Base-by-base conservation (phyloP, 495 filamentous ascomycete genomes). In the Tirmania nivea region DNA sequence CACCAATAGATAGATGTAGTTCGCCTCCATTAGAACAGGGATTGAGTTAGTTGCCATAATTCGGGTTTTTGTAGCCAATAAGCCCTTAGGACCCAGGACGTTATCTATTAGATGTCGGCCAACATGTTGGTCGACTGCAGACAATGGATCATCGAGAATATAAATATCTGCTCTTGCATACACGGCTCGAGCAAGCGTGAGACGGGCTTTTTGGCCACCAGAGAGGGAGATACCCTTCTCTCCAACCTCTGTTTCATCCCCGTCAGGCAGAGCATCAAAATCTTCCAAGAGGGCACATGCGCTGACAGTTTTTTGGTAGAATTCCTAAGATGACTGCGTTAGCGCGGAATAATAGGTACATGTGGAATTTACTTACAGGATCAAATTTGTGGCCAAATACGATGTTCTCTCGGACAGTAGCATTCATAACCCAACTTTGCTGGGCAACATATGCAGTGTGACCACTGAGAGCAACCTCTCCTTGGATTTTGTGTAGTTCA, bases 81-180 rank as follows among this genome's bases (percentile, higher is more conserved):
- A 73, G 54, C 92, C 92, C 50, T 79, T 81, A 7, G 78, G 70
- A 10, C 92, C 90, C 42, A 99, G 76, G 9, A 99, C 92, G 57
- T 84, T 81, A 63, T 95, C 80, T 59, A 95, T 95, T 47, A 99
- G 71, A 66, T 96, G 92, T 53, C 86, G 75, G 35, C 92, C 92
- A 53, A 99, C 92, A 64, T 99, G 92, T 57, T 94, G 90, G 67
- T 99, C 92, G 16, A 99, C 92, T 1, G 92, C 90, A 21, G 89
- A 95, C 17, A 99, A 72, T 55, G 84, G 80, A 65, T 99, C 92
- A 61, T 99, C 92, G 7, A 99, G 71, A 11, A 99, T 70, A 59
- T 96, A 99, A 54, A 99, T 77, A 68, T 99, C 92, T n/a, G 90
- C 85, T 57, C 92, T 77, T 54, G 92, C 89, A 65, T 99, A 99